Base-by-base conservation (phyloP, 2,329 filamentous ascomycete genomes). In the Aspergillus sp. region DNA sequence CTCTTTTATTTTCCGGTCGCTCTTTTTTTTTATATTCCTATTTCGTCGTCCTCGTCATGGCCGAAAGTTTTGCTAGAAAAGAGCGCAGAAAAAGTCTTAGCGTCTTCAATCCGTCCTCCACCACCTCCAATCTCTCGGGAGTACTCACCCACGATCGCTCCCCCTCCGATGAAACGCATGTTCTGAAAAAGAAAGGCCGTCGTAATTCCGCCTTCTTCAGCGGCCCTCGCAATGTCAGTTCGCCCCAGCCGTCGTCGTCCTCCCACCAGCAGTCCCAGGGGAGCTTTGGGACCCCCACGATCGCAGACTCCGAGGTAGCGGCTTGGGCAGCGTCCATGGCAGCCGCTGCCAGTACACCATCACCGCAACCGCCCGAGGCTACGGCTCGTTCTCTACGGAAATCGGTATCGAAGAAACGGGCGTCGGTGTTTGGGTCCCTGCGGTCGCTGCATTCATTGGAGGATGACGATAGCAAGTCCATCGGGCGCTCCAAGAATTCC, bases 391-490 rank as follows among this genome's bases (percentile, higher is more conserved):
- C 63, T 29, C 65, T 67, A 30, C 69, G 71, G 32, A 69, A 66
- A 52, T 73, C 69, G 12, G 52, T 72, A 9, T 70, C 71, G 53
- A 73, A 70, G 54, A 68, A 66, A 51, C 71, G 76, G 7, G 65
- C 70, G n/a, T 81, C 79, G 3, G 69, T 81, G 28, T 81, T 83
- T 59, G 78, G 77, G 35, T 82, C 80, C 1, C 63, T 82, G 43
- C 73, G 74, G 49, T 76, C 73, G 33, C 64, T 76, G 43, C 74
- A 75, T 45, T 73, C 73, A 4, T 61, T 70, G 44, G 74, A 75
- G 29, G 77, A 77, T 36, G 74, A 78, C 36, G 74, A 78, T 41
- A 75, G 78, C 39, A 72, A 73, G 48, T 68, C 70, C 7, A 62
- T 72, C 3, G 71, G 72, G n/a, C 73, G 75, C 36, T 77, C 76